Conservation (phyloP, 352 stramenopile species). For the Pythium biforme region DNA sequence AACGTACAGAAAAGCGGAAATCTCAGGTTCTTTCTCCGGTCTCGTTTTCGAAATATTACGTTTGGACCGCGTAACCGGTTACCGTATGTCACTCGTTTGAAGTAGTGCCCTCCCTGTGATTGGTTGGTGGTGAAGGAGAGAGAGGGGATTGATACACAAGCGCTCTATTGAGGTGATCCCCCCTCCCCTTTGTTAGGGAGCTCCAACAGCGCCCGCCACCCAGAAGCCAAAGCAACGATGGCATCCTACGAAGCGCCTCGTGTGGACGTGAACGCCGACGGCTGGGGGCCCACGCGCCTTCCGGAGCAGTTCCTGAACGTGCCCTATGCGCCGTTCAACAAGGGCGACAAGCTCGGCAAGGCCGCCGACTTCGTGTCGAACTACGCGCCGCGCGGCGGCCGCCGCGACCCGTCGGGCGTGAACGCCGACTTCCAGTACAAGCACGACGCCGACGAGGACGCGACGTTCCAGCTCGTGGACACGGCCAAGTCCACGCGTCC, state of each 20-base stretch:
- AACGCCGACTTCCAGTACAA: constrained; percentile 95
- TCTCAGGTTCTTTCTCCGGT: too few species aligned
- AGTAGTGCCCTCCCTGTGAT: too few species aligned
- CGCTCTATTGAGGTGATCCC: constrained; percentile 5
- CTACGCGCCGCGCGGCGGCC: constrained; percentile 54
- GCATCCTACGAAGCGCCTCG: constrained; percentile 69
- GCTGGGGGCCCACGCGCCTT: constrained; percentile 84
- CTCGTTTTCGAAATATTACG: too few species aligned
- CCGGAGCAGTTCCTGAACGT: constrained; percentile 92
- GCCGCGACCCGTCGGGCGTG: constrained; percentile 73
- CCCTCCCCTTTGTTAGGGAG: background rate
- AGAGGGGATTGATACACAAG: background rate
- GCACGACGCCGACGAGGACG: constrained; percentile 89
- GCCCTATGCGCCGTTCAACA: constrained; percentile 95
- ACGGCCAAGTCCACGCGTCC: constrained; percentile 85
- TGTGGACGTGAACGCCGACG: constrained; percentile 80
- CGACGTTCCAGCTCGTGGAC: constrained; percentile 93
- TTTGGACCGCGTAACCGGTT: too few species aligned
- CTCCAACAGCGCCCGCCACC: background rate
- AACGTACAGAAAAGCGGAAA: too few species aligned
- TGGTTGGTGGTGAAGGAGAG: too few species aligned
- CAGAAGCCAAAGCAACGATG: constrained; percentile 39
- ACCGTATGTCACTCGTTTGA: too few species aligned
- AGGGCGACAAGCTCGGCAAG: constrained; percentile 93
- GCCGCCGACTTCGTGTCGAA: constrained; percentile 92